Percentiles rank a stretch among this genome's conserved stretches.
Conservation (phyloP, 257 asterid species). For the Ajuga chamaepitys region DNA sequence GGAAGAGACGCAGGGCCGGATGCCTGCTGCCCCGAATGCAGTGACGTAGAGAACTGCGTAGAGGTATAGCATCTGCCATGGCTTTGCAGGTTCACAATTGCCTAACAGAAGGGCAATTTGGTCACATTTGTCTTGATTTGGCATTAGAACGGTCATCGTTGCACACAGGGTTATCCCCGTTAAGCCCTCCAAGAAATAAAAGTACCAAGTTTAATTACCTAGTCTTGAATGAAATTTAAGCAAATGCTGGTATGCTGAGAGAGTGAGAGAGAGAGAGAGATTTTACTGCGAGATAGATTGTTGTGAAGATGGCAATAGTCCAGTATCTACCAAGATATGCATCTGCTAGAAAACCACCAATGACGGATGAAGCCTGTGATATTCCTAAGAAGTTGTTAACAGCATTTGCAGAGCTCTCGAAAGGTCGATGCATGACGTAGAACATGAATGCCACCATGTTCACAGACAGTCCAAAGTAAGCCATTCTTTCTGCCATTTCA, state of each 20-base stretch:
- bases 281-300: conserved; percentile 77
- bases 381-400: conserved; percentile 90
- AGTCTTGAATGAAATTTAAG: no score
- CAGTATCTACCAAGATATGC: conserved; percentile 97
- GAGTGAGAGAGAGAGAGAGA: neutral
- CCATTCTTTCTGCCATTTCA: conserved; percentile 99
- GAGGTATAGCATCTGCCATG: conserved; percentile 95
- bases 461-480: conserved; percentile 90
- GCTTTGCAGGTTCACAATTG: conserved; percentile 78
- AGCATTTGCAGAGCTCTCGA: conserved; percentile 81
- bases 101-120: conserved; percentile 80
- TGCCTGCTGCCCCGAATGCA: conserved; percentile 96
- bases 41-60: conserved; percentile 63
- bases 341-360: conserved; percentile 93
- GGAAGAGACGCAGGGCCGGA: conserved; percentile 97
- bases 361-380: conserved; percentile 92
- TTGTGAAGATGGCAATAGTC: conserved; percentile 94
- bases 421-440: conserved; percentile 93
- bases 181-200: conserved; percentile 59
- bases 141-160: conserved; percentile 48
- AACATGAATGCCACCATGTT: conserved; percentile 98
- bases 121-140: conserved; percentile 80
- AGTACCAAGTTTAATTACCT: neutral
- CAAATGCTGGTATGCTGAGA: no score
- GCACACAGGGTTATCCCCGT: conserved; percentile 83